Evolutionary conservation across 2,329 filamentous ascomycete species (phyloP), one percentile per base, ranked within the genome.

Genomic region (Ophiocordyceps camponoti-leonardi): DNA sequence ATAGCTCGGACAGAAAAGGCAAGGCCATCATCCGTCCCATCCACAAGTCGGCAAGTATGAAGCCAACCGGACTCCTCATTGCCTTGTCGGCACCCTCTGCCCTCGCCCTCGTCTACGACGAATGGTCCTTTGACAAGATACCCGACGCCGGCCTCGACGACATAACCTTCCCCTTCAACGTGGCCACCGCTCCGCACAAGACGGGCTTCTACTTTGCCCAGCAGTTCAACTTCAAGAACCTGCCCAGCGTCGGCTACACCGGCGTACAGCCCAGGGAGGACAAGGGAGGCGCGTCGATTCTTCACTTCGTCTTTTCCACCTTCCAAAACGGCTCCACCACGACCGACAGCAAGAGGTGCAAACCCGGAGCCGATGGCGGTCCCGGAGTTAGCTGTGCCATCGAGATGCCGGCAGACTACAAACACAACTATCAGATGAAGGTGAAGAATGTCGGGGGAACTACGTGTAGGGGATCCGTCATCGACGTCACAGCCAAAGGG

Each of bases 321-420:
- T 56, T 54, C 43, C 43, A 48, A 14, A 20, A 6, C 1, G 51
- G 50, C 20, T 48, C 53, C 5, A 55, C 45, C 1, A 49, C 49
- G 2, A 19, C 11, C 7, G 45, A 55, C 26, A 28, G 10, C 26
- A 14, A 45, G 0, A 52, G 53, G 31, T 56, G 58, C 52, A 2
- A 52, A 41, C 1, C 51, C 43, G 46, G 56, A 28, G 51, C 59
- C 47, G 51, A 61, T 44, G 47, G 53, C 47, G 42, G 55, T 41
- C 49, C 56, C 45, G 47, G 53, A 11, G 47, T 55, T 10, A 53
- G 56, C 45, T 53, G 53, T 45, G 35, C 49, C 18, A 10, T 54
- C 5, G 49, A 51, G 2, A 42, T 55, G 6, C 22, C 39, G 1
- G 47, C 46, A 4, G 45, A 49, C 28, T 58, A 56, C 42, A 44